phyloP scores from a whole-genome alignment of 805 yeast species.

The Sugiyamaella marilandica region DNA sequence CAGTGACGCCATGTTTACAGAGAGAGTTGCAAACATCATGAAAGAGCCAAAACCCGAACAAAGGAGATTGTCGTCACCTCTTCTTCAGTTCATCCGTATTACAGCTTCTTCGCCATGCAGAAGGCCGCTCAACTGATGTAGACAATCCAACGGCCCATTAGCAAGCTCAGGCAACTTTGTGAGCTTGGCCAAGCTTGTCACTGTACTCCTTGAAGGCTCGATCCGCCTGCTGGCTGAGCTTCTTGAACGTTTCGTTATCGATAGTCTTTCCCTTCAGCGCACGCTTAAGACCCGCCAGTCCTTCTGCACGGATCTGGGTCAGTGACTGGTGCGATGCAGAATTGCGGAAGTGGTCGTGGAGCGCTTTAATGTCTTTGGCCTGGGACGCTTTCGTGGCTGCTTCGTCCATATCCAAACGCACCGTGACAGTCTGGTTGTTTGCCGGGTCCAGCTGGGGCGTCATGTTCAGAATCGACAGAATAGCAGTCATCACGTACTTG shows the following conservation, averaged over 20 bases:
- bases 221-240: slow-evolving; percentile 59
- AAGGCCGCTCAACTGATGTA: too few species aligned
- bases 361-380: slow-evolving; percentile 31
- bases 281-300: slow-evolving; percentile 51
- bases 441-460: slow-evolving; percentile 74
- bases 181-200: slow-evolving; percentile 51
- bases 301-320: slow-evolving; percentile 52
- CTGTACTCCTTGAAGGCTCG: slow-evolving; percentile 60
- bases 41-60: too few species aligned
- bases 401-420: slow-evolving; percentile 57
- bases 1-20: too few species aligned
- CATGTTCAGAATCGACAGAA: slow-evolving; percentile 65
- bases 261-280: slow-evolving; percentile 50
- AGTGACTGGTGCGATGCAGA: slow-evolving; percentile 47
- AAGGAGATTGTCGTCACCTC: too few species aligned
- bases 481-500: slow-evolving; percentile 64
- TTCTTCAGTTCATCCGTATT: too few species aligned
- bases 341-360: slow-evolving; percentile 57
- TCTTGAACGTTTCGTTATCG: slow-evolving; percentile 39
- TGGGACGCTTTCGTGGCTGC: slow-evolving; percentile 48
- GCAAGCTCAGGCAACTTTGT: slow-evolving; percentile 35
- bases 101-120: too few species aligned
- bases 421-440: slow-evolving; percentile 67
- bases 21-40: too few species aligned
- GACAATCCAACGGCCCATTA: too few species aligned